These are phyloP conservation scores for Aspergillus sp. DNA, from an alignment of 2,329 filamentous ascomycete species.

Conservation along the genomic window DNA sequence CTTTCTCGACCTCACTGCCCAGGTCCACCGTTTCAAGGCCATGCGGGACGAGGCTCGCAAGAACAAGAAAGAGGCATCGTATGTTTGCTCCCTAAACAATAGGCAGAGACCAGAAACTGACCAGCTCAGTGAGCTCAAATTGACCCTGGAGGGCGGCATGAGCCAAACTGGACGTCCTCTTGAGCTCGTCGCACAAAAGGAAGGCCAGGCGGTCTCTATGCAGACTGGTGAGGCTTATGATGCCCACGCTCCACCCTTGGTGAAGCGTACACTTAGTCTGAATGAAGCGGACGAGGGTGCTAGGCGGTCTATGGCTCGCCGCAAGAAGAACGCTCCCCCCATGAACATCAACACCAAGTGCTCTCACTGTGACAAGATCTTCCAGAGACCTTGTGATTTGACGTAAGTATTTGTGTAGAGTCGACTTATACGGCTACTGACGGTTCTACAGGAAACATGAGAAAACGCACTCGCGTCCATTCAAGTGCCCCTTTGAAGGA, in stretches of 20 bases:
- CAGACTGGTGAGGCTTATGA: slow-evolving; percentile 68
- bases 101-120: slow-evolving; percentile 51
- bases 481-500: slow-evolving; percentile 79
- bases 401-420: slow-evolving; percentile 52
- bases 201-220: slow-evolving; percentile 77
- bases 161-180: slow-evolving; percentile 78
- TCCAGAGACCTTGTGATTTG: slow-evolving; percentile 94
- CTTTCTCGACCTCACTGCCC: slow-evolving; percentile 93
- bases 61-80: slow-evolving; percentile 51
- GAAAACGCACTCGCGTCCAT: slow-evolving; percentile 94
- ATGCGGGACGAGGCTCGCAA: slow-evolving; percentile 76
- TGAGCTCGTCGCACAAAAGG: slow-evolving; percentile 79
- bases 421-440: slow-evolving; percentile 11
- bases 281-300: slow-evolving; percentile 76
- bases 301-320: slow-evolving; percentile 89
- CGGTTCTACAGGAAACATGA: slow-evolving; percentile 71
- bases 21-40: slow-evolving; percentile 85
- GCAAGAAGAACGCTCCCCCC: slow-evolving; percentile 87
- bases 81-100: slow-evolving; percentile 11
- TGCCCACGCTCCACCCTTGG: slow-evolving; percentile 36
- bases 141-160: slow-evolving; percentile 79
- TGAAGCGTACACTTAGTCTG: slow-evolving; percentile 55
- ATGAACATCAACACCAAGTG: slow-evolving; percentile 83
- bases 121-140: slow-evolving; percentile 58
- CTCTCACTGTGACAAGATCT: slow-evolving; percentile 83